Evolutionary conservation across 2,329 filamentous ascomycete species (phyloP), one percentile per base, ranked within the genome.

Genomic region (Blastomyces percursus): DNA sequence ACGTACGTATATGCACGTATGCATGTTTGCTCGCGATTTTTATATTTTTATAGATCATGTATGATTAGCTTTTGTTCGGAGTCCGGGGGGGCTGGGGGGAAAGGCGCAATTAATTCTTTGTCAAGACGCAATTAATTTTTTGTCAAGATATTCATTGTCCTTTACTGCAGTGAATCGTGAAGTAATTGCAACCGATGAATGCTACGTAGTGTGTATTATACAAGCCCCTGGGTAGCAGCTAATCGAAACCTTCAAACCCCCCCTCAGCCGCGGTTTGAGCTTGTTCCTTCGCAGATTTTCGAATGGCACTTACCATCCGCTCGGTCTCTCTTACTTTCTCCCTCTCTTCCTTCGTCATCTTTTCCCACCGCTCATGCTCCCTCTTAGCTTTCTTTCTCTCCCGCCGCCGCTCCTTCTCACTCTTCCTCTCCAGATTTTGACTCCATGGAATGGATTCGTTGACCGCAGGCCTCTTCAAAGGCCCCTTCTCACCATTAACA

Each of bases 271-370:
- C 68, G 9, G 46, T 64, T 48, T 38, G 64, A 42, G 60, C 62
- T 32, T 68, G 66, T 4, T 65, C 67, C 54, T 68, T 69, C 2
- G 61, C 65, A 52, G 67, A 48, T 35, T 57, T 63, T 21, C 86
- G 80, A n/a, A 92, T 81, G 70, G 86, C 76, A 30, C 80, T 78
- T 58, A 92, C 80, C 78, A 92, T 77, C 12, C 80, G 77, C 67
- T 88, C 79, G 14, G 90, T 80, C 72, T 89, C 83, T 67, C 75
- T 79, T 67, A 85, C 80, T 72, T 86, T 81, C 42, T 79, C 75
- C 75, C 81, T 86, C 74, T 91, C 85, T 63, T 85, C 84, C 3
- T 87, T 84, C n/a, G 84, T 89, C 84, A 93, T 86, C 64, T 79
- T 81, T 38, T 83, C 81, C 70, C 81, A 76, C 66, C 79, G 79